Base-by-base conservation (phyloP, 169 alveolate genomes). In the Theileria annulata region DNA sequence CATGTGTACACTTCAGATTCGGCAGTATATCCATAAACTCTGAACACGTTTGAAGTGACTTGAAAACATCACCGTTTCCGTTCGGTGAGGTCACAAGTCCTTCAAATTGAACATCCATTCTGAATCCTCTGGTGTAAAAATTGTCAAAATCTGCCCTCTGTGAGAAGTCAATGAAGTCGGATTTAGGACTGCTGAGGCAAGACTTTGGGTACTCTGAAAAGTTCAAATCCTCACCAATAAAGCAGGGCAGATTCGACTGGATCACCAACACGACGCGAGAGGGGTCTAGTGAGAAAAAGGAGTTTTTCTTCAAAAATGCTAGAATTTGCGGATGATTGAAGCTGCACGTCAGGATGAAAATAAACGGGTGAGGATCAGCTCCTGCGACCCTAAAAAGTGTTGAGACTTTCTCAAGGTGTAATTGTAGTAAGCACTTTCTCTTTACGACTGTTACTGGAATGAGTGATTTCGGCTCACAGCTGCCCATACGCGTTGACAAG, bases 11-110 rank as follows among this genome's bases (percentile, higher is more conserved):
- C 37, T 42, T 35, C 27, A 83, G 19, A 15, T 19, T 48, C n/a
- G 33, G 60, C 30, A 81, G 28, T 17, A 19, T 17, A n/a, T 42
- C 9, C 87, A 54, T 66, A 66, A 83, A 83, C 64, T 63, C 71
- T 31, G 42, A 17, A 79, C 89, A 58, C 27, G 48, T 23, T 31
- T 81, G 51, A 27, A 90, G 73, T 51, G 92, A 86, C 60, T 77
- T 75, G 54, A 86, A 90, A 27, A 90, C 70, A 21, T 66, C 76
- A 12, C 94, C 94, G 72, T 90, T 90, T 4, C 94, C 94, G 47
- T 85, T 68, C 85, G 94, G 81, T 0, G 80, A 30, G 48, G 60
- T 66, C 10, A 74, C 69, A 3, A 80, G 33, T 5, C 47, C 75
- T 23, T 68, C 67, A 30, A 21, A 33, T 17, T 42, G 17, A 19